These are phyloP conservation scores for Triglochin maritima DNA, from an alignment of 106 monocot species.

Conservation along the genomic window DNA sequence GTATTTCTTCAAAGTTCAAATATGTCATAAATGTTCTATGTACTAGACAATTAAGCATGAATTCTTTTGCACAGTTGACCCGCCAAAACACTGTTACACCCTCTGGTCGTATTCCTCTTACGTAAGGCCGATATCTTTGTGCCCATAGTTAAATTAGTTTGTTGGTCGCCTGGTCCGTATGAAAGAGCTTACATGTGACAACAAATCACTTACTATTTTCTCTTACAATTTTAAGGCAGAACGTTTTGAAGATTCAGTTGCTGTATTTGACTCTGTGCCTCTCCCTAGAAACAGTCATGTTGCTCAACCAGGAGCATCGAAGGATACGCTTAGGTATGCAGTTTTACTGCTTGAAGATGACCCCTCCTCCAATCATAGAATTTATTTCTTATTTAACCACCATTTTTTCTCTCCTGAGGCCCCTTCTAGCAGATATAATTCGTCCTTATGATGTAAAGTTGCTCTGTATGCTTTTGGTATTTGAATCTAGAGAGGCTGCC, in stretches of 20 bases:
- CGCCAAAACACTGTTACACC: too few relatives aligned
- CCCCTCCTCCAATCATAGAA: not conserved
- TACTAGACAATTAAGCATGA: too few relatives aligned
- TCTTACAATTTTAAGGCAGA: too few relatives aligned
- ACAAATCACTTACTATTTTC: too few relatives aligned
- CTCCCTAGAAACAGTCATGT: not conserved
- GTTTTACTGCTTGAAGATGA: not conserved
- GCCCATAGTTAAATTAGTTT: too few relatives aligned
- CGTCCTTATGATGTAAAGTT: slow-evolving; percentile 85
- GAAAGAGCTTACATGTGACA: too few relatives aligned
- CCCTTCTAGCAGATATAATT: slow-evolving; percentile 74
- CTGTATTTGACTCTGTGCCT: slow-evolving; percentile 37
- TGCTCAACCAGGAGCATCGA: slow-evolving; percentile 29
- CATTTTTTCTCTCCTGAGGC: slow-evolving; percentile 25
- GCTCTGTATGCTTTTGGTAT: slow-evolving; percentile 75
- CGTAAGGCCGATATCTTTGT: too few relatives aligned
- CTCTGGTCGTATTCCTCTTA: too few relatives aligned
- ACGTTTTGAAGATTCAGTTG: slow-evolving; percentile 29
- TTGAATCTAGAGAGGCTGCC: slow-evolving; percentile 54
- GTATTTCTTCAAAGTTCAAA: too few relatives aligned
- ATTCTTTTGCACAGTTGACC: too few relatives aligned
- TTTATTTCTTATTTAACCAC: not conserved
- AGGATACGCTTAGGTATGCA: slow-evolving; percentile 61
- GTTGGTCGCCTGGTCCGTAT: too few relatives aligned
- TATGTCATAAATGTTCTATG: too few relatives aligned